Evolutionary conservation across 2,329 filamentous ascomycete genomes (phyloP).

Genomic region (Talaromyces amestolkiae): DNA sequence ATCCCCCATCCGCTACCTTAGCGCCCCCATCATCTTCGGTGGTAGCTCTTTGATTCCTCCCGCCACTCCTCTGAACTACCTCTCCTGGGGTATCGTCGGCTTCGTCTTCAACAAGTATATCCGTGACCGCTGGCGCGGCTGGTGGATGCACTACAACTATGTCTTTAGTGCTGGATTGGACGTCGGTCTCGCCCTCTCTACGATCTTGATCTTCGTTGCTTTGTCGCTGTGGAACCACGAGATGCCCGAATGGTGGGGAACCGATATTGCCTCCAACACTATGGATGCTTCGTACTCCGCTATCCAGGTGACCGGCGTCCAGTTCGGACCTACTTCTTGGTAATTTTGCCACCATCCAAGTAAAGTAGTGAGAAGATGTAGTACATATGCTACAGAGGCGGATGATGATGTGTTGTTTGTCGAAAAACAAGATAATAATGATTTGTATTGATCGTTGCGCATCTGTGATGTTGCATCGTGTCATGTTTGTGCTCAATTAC

Average conservation of each 20-base stretch:
- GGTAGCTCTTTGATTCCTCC: slow-evolving; percentile 64
- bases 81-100: slow-evolving; percentile 68
- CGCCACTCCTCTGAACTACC: slow-evolving; percentile 68
- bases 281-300: slow-evolving; percentile 62
- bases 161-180: slow-evolving; percentile 70
- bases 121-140: slow-evolving; percentile 63
- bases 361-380: neutral
- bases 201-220: slow-evolving; percentile 68
- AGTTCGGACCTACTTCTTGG: slow-evolving; percentile 55
- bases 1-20: slow-evolving; percentile 63
- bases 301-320: slow-evolving; percentile 57
- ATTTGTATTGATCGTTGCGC: neutral
- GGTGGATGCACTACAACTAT: slow-evolving; percentile 79
- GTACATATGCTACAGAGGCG: neutral
- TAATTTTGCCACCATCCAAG: neutral
- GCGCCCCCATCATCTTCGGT: slow-evolving; percentile 66
- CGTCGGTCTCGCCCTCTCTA: slow-evolving; percentile 63
- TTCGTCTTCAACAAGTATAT: slow-evolving; percentile 68
- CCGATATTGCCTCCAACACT: slow-evolving; percentile 57
- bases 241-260: slow-evolving; percentile 68
- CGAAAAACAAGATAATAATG: neutral
- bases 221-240: slow-evolving; percentile 59
- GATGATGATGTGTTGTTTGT: neutral
- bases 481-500: neutral
- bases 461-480: neutral